These are phyloP conservation scores for Epichloe elymi DNA, from an alignment of 2,329 filamentous ascomycete species.

Conservation along the genomic window DNA sequence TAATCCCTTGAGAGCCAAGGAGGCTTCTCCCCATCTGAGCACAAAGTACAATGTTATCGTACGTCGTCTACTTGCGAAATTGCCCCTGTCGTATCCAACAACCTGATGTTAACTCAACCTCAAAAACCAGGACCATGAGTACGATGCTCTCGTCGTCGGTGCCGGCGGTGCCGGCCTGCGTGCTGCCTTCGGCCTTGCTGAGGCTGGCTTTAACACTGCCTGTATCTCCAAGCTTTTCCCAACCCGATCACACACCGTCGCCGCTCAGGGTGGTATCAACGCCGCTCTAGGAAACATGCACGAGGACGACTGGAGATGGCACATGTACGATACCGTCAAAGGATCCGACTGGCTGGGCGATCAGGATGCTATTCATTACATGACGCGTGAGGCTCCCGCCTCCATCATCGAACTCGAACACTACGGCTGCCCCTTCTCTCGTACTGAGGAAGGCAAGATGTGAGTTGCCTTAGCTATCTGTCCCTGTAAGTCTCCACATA, in stretches of 20 bases:
- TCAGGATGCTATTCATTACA: constrained; percentile 96
- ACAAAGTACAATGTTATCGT: constrained; percentile 91
- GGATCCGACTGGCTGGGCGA: constrained; percentile 95
- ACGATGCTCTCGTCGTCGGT: constrained; percentile 90
- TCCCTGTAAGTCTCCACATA: neutral
- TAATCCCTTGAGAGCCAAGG: constrained; percentile 78
- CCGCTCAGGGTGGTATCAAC: constrained; percentile 74
- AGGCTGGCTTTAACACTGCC: constrained; percentile 81
- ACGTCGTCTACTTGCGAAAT: constrained; percentile 25
- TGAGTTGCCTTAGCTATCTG: constrained; percentile 27
- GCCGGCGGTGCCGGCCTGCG: constrained; percentile 71
- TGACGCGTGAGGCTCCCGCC: constrained; percentile 86
- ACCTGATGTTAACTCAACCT: constrained; percentile 1
- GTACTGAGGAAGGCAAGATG: constrained; percentile 95
- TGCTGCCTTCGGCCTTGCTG: constrained; percentile 73
- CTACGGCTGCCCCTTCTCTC: constrained; percentile 92
- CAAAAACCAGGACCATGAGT: constrained; percentile 71
- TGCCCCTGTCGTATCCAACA: neutral
- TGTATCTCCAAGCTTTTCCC: constrained; percentile 83
- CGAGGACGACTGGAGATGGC: constrained; percentile 97
- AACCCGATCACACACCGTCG: constrained; percentile 74
- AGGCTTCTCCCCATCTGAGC: constrained; percentile 75
- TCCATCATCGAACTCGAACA: constrained; percentile 93
- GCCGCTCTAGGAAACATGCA: constrained; percentile 91
- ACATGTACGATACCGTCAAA: constrained; percentile 99